These are phyloP conservation scores for Penstemon eatonii DNA, from an alignment of 257 asterid genomes.

Conservation along the genomic window DNA sequence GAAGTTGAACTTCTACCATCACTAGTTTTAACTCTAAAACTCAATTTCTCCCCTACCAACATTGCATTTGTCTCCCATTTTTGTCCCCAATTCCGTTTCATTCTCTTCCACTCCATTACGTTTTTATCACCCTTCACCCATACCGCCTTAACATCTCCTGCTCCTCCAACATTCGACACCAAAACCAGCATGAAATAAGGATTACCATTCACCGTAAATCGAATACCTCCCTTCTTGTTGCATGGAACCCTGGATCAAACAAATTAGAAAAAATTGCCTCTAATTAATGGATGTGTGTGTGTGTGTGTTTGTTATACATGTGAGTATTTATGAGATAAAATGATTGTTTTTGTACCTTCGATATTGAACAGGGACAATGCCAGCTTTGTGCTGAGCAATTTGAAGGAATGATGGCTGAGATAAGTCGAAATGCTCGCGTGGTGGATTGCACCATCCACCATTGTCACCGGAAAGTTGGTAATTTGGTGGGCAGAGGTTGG, in stretches of 20 bases:
- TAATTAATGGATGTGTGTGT: no score
- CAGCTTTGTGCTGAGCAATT: constrained; percentile 28
- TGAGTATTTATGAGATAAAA: no score
- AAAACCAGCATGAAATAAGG: constrained; percentile 22
- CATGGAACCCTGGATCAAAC: constrained; percentile 27
- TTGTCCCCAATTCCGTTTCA: constrained; percentile 33
- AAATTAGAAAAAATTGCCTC: no score
- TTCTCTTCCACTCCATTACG: constrained; percentile 12
- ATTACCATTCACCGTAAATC: constrained; percentile 23
- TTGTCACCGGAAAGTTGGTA: background rate
- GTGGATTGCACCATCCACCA: constrained; percentile 34
- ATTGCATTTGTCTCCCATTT: constrained; percentile 18
- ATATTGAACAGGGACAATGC: constrained; percentile 27
- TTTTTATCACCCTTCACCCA: constrained; percentile 20
- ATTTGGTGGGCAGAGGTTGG: constrained; percentile 26
- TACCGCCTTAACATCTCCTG: constrained; percentile 15
- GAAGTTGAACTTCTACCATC: constrained; percentile 19
- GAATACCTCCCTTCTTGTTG: constrained; percentile 24
- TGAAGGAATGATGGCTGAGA: constrained; percentile 27
- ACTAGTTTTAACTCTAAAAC: constrained; percentile 21
- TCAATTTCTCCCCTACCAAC: constrained; percentile 24
- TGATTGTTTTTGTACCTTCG: constrained; percentile 20
- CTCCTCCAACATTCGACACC: constrained; percentile 31
- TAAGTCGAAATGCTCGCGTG: constrained; percentile 31
- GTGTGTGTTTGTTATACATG: no score